A percentile compares a stretch with the other conserved stretches of the same genome.
phyloP scores from a whole-genome alignment of 768 basidiomycete genomes.

The Hericium coralloides region DNA sequence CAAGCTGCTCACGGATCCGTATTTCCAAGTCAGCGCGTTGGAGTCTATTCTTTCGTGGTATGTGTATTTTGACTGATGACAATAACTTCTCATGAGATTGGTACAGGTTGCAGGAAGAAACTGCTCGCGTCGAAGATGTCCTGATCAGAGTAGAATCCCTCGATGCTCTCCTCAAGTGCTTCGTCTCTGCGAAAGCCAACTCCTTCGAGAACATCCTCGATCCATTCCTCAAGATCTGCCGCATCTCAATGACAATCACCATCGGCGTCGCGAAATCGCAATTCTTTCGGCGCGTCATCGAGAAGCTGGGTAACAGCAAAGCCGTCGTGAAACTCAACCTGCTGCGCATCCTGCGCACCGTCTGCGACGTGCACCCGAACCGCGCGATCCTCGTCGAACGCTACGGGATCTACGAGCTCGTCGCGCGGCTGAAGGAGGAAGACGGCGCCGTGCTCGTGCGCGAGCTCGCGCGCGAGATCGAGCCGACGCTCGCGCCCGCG shows the following conservation, averaged over 20 bases:
- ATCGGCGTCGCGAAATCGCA: conserved; percentile 71
- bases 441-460: conserved; percentile 90
- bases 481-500: conserved; percentile 67
- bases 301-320: conserved; percentile 67
- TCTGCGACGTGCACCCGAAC: conserved; percentile 89
- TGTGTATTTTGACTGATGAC: conserved; percentile 14
- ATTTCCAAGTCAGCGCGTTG: conserved; percentile 87
- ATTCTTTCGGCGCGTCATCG: conserved; percentile 84
- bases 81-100: neutral
- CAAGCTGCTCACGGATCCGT: conserved; percentile 71
- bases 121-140: conserved; percentile 85
- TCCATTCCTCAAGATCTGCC: conserved; percentile 86
- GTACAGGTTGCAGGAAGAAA: conserved; percentile 88
- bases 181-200: conserved; percentile 78
- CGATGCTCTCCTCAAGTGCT: conserved; percentile 66
- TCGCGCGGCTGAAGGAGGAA: conserved; percentile 69
- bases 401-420: conserved; percentile 74
- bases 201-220: conserved; percentile 90
- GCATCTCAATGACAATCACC: conserved; percentile 65
- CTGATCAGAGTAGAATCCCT: conserved; percentile 59
- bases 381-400: conserved; percentile 71
- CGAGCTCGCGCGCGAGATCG: conserved; percentile 80
- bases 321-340: conserved; percentile 89
- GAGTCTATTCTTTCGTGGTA: conserved; percentile 90
- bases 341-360: conserved; percentile 71